These are phyloP conservation scores for Rugonectria rugulosa DNA, from an alignment of 2,329 filamentous ascomycete genomes.

Conservation along the genomic window DNA sequence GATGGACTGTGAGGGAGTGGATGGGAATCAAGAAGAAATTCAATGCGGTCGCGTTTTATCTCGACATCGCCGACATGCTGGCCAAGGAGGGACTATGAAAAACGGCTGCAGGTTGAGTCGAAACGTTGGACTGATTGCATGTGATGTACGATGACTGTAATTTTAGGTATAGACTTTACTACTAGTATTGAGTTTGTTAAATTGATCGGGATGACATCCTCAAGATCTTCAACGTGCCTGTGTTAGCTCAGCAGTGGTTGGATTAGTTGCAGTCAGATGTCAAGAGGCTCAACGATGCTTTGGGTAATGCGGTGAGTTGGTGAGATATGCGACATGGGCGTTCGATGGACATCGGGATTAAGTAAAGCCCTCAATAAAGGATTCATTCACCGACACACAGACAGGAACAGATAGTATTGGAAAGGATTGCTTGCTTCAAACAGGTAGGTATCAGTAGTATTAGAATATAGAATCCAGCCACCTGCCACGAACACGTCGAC, in stretches of 20 bases:
- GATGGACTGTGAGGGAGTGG: conserved; percentile 61
- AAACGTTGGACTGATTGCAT: conserved; percentile 8
- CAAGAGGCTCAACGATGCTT: not conserved
- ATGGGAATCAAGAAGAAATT: conserved; percentile 65
- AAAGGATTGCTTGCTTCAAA: conserved; percentile 36
- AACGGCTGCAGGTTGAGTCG: not conserved
- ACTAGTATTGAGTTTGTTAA: not conserved
- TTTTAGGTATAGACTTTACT: not conserved
- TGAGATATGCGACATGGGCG: too few relatives aligned
- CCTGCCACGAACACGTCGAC: conserved; percentile 41
- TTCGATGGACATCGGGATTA: too few relatives aligned
- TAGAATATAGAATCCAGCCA: conserved; percentile 43
- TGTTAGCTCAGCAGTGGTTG: not conserved
- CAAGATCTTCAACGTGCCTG: not conserved
- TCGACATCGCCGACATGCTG: conserved; percentile 73
- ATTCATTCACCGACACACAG: not conserved
- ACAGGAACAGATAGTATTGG: not conserved
- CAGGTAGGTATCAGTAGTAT: conserved; percentile 47
- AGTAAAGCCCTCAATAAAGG: too few relatives aligned
- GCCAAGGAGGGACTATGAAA: conserved; percentile 66
- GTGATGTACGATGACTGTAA: not conserved
- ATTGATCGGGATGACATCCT: not conserved
- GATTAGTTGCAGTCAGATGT: not conserved
- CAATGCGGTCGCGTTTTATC: conserved; percentile 73
- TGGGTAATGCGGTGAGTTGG: not conserved